These are phyloP conservation scores for Magnusiomyces fungicola DNA, from an alignment of 1,139 yeast species.

Conservation along the genomic window DNA sequence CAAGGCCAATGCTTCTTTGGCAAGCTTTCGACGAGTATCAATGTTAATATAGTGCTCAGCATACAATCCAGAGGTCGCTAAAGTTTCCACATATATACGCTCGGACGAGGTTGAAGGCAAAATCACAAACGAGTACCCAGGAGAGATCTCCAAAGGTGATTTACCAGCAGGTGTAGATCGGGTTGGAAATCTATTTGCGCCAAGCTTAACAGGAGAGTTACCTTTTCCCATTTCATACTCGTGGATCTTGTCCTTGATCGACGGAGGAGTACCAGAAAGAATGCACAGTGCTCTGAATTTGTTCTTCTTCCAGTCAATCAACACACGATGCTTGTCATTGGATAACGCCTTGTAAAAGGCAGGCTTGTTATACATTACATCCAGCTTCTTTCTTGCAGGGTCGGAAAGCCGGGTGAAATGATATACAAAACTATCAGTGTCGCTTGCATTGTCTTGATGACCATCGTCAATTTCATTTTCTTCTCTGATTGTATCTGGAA, in stretches of 20 bases:
- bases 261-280: slow-evolving; percentile 41
- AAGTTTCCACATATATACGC: slow-evolving; percentile 38
- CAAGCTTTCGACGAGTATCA: slow-evolving; percentile 34
- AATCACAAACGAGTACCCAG: slow-evolving; percentile 38
- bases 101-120: slow-evolving; percentile 40
- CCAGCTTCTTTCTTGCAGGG: slow-evolving; percentile 38
- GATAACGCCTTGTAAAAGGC: slow-evolving; percentile 39
- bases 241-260: slow-evolving; percentile 27
- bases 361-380: slow-evolving; percentile 43
- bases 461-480: neutral
- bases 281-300: slow-evolving; percentile 55
- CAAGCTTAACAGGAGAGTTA: slow-evolving; percentile 49
- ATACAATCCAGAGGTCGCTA: slow-evolving; percentile 43
- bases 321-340: slow-evolving; percentile 51
- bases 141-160: slow-evolving; percentile 12
- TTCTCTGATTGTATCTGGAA: neutral
- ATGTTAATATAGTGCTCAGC: slow-evolving; percentile 42
- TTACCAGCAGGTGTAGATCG: slow-evolving; percentile 27
- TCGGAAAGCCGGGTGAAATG: neutral
- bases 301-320: slow-evolving; percentile 58
- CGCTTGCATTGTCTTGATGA: neutral
- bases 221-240: slow-evolving; percentile 26
- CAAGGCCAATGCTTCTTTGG: slow-evolving; percentile 29
- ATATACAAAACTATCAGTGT: neutral
- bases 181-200: slow-evolving; percentile 48